Evolutionary conservation across 2,329 filamentous ascomycete species (phyloP).

Genomic region (Verticillium isaacii): DNA sequence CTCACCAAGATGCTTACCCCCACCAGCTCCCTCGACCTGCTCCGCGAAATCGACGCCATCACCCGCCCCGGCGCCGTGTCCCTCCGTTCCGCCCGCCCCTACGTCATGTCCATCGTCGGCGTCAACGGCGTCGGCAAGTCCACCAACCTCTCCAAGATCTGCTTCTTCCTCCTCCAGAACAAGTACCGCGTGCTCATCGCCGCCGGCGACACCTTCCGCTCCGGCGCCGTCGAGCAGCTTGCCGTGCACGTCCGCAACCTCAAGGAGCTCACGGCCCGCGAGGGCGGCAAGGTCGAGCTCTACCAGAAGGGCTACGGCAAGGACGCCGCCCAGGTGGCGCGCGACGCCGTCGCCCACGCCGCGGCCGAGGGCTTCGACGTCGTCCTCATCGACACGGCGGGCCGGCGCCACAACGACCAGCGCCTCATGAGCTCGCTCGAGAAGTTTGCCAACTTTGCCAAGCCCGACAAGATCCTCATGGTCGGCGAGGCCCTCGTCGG

Average conservation of each 20-base stretch:
- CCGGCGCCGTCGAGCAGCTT: constrained; percentile 93
- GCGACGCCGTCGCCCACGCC: constrained; percentile 84
- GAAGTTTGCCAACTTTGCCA: constrained; percentile 94
- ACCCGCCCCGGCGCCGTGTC: constrained; percentile 61
- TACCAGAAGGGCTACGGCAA: constrained; percentile 98
- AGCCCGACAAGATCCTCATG: constrained; percentile 98
- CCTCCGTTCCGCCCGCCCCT: constrained; percentile 66
- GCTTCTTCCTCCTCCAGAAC: constrained; percentile 96
- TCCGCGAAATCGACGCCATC: constrained; percentile 85
- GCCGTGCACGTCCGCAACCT: constrained; percentile 93
- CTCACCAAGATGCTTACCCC: constrained; percentile 94
- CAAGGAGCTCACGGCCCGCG: constrained; percentile 78
- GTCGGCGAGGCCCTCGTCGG: constrained; percentile 86
- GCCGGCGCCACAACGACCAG: constrained; percentile 90
- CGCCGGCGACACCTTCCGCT: constrained; percentile 94
- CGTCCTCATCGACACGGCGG: constrained; percentile 94
- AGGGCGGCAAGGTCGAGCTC: constrained; percentile 80
- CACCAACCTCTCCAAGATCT: constrained; percentile 95
- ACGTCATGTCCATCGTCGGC: constrained; percentile 96
- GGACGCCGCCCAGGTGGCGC: constrained; percentile 91
- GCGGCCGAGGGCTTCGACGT: constrained; percentile 77
- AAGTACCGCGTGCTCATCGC: constrained; percentile 93
- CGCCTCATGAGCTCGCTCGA: constrained; percentile 94
- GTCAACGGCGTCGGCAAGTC: constrained; percentile 99
- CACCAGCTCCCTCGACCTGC: constrained; percentile 87